A percentile compares a stretch with the other conserved stretches of the same genome.
phyloP scores from a whole-genome alignment of 805 yeast species.

The Saturnispora ahearnii region DNA sequence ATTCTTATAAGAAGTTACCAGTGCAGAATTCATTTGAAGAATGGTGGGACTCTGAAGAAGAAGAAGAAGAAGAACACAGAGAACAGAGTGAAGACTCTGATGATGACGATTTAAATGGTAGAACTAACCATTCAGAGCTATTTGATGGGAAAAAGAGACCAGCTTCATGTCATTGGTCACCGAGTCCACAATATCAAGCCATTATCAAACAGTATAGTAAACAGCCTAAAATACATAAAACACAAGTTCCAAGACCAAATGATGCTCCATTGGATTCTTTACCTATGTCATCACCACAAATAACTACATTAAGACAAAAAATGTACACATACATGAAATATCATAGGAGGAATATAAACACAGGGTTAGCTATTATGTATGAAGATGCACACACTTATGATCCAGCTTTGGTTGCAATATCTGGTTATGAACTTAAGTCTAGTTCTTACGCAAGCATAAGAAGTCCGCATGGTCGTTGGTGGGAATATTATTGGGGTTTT shows the following conservation, averaged over 20 bases:
- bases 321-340: slow-evolving; percentile 2
- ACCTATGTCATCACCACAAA: slow-evolving; percentile 4
- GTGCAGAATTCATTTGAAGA: slow-evolving; percentile 7
- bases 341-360: background rate
- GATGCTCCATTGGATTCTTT: background rate
- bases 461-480: background rate
- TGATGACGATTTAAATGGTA: background rate
- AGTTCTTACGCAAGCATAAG: background rate
- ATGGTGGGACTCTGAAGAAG: slow-evolving; percentile 8
- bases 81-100: background rate
- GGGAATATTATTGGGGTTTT: slow-evolving; percentile 1
- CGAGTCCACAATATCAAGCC: background rate
- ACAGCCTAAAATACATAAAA: background rate
- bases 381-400: slow-evolving; percentile 1
- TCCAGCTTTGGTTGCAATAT: background rate
- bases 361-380: background rate
- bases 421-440: slow-evolving; percentile 1
- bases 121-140: background rate
- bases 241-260: background rate
- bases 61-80: background rate
- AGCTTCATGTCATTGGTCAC: slow-evolving; percentile 6
- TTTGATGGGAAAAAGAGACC: slow-evolving; percentile 2
- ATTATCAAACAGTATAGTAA: background rate
- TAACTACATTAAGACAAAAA: slow-evolving; percentile 1
- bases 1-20: background rate